Conservation (phyloP, 73 alveolate genomes). For the Symbiodinium pilosum region DNA sequence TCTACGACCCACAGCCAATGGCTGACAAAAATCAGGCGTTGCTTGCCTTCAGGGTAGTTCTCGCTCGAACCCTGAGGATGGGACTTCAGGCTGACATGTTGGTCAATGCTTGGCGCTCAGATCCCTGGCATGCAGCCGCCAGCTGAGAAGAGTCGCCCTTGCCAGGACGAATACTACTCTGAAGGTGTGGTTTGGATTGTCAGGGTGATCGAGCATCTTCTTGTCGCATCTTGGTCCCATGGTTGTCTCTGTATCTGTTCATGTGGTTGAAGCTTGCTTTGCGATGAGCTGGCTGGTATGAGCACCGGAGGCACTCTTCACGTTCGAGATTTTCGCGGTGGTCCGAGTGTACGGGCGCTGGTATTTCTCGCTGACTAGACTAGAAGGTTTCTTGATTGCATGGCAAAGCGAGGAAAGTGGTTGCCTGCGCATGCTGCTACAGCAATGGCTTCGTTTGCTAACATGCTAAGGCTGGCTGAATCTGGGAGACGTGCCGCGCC, state of each 20-base stretch:
- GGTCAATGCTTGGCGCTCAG: conserved; percentile 33
- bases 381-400: not conserved
- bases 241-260: not conserved
- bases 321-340: conserved; percentile 45
- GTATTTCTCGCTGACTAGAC: not conserved
- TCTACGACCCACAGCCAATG: too few relatives aligned
- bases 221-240: conserved; percentile 2
- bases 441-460: too few relatives aligned
- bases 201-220: not conserved
- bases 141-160: too few relatives aligned
- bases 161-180: not conserved
- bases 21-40: too few relatives aligned
- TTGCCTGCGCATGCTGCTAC: too few relatives aligned
- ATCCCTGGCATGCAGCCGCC: not conserved
- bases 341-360: conserved; percentile 33
- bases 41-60: too few relatives aligned
- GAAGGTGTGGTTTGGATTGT: not conserved
- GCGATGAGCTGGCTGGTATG: too few relatives aligned
- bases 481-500: not conserved
- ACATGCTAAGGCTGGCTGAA: not conserved
- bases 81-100: conserved; percentile 43
- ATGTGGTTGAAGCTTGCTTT: too few relatives aligned
- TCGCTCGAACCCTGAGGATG: not conserved
- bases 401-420: too few relatives aligned
- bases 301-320: conserved; percentile 35